Conservation (phyloP, 768 basidiomycete species). For the Exidia glandulosa region DNA sequence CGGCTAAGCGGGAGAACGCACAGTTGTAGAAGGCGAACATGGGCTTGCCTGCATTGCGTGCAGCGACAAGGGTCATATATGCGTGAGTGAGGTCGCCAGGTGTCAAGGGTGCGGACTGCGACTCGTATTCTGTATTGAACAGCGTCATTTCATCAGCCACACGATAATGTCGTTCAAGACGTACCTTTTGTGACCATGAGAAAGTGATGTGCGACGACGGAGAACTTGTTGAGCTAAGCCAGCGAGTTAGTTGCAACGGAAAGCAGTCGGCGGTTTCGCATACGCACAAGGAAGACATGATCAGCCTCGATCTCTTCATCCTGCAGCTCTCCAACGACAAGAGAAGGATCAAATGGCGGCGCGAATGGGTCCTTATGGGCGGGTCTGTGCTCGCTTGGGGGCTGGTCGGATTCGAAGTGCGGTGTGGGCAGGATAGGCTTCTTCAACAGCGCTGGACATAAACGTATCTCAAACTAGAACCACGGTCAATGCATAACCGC, state of each 20-base stretch:
- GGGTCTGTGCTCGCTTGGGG: conserved; percentile 14
- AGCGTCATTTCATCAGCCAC: neutral
- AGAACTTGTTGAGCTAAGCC: conserved; percentile 75
- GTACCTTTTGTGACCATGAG: conserved; percentile 77
- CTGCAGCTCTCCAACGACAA: conserved; percentile 65
- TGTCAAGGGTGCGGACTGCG: conserved; percentile 69
- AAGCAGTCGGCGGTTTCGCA: neutral
- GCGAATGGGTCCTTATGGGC: conserved; percentile 55
- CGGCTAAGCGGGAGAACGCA: conserved; percentile 20
- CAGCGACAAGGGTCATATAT: conserved; percentile 65
- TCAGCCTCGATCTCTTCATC: conserved; percentile 46
- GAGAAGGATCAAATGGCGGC: conserved; percentile 72
- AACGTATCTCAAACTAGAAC: conserved; percentile 69
- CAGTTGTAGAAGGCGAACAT: conserved; percentile 90
- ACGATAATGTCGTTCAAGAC: conserved; percentile 2
- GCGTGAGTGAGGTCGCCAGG: conserved; percentile 71
- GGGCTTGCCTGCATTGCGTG: conserved; percentile 42
- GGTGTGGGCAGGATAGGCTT: conserved; percentile 50
- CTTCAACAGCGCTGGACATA: conserved; percentile 76
- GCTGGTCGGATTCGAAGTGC: conserved; percentile 22
- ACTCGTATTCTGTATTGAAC: conserved; percentile 44
- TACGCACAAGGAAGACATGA: conserved; percentile 62
- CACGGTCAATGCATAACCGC: neutral
- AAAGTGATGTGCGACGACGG: conserved; percentile 76
- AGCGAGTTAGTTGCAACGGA: neutral